Evolutionary conservation across 1,284 basidiomycete genomes (phyloP).

Genomic region (Neonothopanus nambi): DNA sequence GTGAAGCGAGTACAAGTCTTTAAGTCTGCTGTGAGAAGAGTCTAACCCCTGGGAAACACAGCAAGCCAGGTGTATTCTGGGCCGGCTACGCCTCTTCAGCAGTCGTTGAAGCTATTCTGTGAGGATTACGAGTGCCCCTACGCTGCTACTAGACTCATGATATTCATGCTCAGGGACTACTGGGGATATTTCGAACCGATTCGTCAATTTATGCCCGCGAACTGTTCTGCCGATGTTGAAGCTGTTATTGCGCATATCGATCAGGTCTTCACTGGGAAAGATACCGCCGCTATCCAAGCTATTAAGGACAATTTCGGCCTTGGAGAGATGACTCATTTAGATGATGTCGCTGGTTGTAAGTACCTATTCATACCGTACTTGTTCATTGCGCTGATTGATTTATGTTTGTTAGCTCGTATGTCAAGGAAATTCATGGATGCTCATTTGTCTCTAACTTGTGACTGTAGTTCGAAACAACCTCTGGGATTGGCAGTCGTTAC

Average conservation of each 20-base stretch:
- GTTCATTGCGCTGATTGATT: neutral
- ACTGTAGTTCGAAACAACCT: slow-evolving; percentile 54
- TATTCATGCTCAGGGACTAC: slow-evolving; percentile 47
- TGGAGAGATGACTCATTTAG: slow-evolving; percentile 53
- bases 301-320: slow-evolving; percentile 64
- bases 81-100: slow-evolving; percentile 73
- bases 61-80: slow-evolving; percentile 65
- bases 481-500: slow-evolving; percentile 64
- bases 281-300: slow-evolving; percentile 44
- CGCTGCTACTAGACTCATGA: slow-evolving; percentile 17
- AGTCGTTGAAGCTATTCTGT: slow-evolving; percentile 63
- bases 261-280: slow-evolving; percentile 46
- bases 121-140: slow-evolving; percentile 35
- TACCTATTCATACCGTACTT: slow-evolving; percentile 10
- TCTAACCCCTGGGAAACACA: slow-evolving; percentile 32
- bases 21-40: neutral
- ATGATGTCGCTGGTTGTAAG: slow-evolving; percentile 65
- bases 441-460: neutral
- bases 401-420: neutral
- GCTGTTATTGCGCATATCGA: slow-evolving; percentile 67
- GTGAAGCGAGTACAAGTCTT: slow-evolving; percentile 50
- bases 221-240: slow-evolving; percentile 72
- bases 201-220: slow-evolving; percentile 65
- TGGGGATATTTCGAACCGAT: slow-evolving; percentile 76
- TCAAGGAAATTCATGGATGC: neutral